These are phyloP conservation scores for Candida caryicola DNA, from an alignment of 805 yeast species.

Conservation along the genomic window DNA sequence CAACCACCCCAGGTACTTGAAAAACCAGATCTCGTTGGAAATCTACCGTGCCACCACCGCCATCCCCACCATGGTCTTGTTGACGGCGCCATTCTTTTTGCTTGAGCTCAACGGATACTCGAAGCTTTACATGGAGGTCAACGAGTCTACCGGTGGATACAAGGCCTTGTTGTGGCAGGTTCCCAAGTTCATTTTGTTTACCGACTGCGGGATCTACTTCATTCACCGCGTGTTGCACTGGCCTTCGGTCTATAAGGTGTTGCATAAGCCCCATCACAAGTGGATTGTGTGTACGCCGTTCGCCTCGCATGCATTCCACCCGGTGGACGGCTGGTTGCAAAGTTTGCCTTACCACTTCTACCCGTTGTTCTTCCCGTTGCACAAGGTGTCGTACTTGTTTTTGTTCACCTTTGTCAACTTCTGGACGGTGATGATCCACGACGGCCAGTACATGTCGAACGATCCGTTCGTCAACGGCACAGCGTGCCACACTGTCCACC, in stretches of 20 bases:
- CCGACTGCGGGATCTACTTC: conserved; percentile 89
- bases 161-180: conserved; percentile 61
- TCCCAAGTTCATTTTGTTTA: conserved; percentile 82
- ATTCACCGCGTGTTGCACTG: conserved; percentile 93
- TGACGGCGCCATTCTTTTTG: conserved; percentile 89
- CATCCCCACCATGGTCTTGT: conserved; percentile 83
- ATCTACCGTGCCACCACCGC: conserved; percentile 74
- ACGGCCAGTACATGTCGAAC: conserved; percentile 91
- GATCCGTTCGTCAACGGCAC: conserved; percentile 96
- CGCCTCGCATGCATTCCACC: conserved; percentile 98
- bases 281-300: conserved; percentile 99
- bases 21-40: conserved; percentile 87
- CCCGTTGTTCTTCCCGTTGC: conserved; percentile 90
- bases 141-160: conserved; percentile 67
- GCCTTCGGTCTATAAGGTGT: conserved; percentile 78
- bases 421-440: conserved; percentile 99
- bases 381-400: conserved; percentile 76
- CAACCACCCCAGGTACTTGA: conserved; percentile 93
- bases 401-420: conserved; percentile 90
- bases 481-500: conserved; percentile 97
- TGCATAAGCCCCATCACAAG: conserved; percentile 98
- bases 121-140: conserved; percentile 63
- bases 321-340: conserved; percentile 93
- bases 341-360: conserved; percentile 89
- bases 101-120: conserved; percentile 83